Evolutionary conservation across 192 early-diverging fungal genomes (phyloP), one percentile per base, ranked within the genome.

Genomic region (Neocallimastix lanati): DNA sequence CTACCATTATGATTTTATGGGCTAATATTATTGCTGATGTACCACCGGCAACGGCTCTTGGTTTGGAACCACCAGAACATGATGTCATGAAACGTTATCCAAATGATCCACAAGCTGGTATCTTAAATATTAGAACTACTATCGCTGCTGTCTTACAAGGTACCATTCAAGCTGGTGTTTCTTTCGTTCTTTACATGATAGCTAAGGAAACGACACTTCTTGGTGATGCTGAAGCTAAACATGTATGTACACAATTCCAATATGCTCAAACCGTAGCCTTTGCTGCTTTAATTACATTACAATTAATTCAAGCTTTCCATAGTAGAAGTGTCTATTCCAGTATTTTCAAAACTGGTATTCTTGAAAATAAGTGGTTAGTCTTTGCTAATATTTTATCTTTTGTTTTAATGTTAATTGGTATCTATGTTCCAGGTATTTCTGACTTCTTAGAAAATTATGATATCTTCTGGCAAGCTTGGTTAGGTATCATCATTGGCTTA

Each of bases 11-110:
- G 91, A 96, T 98, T 85, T 86, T 98, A 76, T 96, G 93, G 93
- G 96, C 96, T 11, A 99, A 99, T 84, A 97, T 99, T 67, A 95
- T 98, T 83, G 96, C 96, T 78, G 96, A 98, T 87, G 91, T 98
- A 28, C 97, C 97, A 35, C 96, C 97, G 36, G 95, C 97, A 0
- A 91, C 98, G 86, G 94, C 95, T 14, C 87, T 99, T 78, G 96
- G 96, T 58, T 79, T 97, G 29, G 97, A 99, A 79, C 93, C 93
- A 28, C 89, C 89, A 16, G 96, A 99, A 85, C 83, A 82, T 29
- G 92, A 92, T 80, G 89, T 98, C 58, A 96, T 99, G 95, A 78
- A 81, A 35, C 92, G 96, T 37, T 84, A 85, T 13, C 97, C 97
- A 77, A 90, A 96, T 29, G 87, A 92, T 27, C 94, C 91, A 4